Percentiles rank a stretch among this genome's conserved stretches.
These are phyloP conservation scores for Phoenix dactylifera DNA, from an alignment of 176 grass and related monocot genomes.

Conservation along the genomic window DNA sequence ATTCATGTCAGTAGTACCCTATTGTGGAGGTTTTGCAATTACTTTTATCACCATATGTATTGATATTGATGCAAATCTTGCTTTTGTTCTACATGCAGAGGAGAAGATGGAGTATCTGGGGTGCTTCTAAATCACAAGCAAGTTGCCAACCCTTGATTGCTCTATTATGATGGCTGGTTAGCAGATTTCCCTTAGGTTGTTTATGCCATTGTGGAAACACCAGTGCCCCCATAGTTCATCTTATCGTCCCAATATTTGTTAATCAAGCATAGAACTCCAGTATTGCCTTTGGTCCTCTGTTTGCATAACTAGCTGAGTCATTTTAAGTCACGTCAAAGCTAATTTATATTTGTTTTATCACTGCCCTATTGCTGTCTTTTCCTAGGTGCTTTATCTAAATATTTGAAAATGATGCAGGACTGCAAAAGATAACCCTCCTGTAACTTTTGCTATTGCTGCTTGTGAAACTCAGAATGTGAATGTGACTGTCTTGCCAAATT, in stretches of 20 bases:
- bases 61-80: not conserved
- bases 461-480: constrained; percentile 88
- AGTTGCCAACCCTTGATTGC: constrained; percentile 36
- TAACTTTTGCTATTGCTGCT: constrained; percentile 91
- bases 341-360: too few relatives aligned
- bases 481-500: constrained; percentile 74
- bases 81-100: constrained; percentile 36
- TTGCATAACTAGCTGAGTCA: too few relatives aligned
- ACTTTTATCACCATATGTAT: constrained; percentile 1
- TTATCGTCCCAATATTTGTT: too few relatives aligned
- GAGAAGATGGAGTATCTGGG: constrained; percentile 84
- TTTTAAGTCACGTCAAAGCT: too few relatives aligned
- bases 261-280: too few relatives aligned
- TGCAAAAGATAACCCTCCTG: constrained; percentile 80
- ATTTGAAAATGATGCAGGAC: constrained; percentile 40
- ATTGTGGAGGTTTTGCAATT: not conserved
- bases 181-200: constrained; percentile 14
- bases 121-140: constrained; percentile 99
- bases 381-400: not conserved
- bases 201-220: not conserved
- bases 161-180: constrained; percentile 30
- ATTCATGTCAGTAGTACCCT: constrained; percentile 62
- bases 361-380: too few relatives aligned
- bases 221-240: too few relatives aligned
- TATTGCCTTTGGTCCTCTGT: too few relatives aligned